Evolutionary conservation across 306 rosid species (phyloP), one percentile per base, ranked within the genome.

Genomic region (Trifolium fragiferum): DNA sequence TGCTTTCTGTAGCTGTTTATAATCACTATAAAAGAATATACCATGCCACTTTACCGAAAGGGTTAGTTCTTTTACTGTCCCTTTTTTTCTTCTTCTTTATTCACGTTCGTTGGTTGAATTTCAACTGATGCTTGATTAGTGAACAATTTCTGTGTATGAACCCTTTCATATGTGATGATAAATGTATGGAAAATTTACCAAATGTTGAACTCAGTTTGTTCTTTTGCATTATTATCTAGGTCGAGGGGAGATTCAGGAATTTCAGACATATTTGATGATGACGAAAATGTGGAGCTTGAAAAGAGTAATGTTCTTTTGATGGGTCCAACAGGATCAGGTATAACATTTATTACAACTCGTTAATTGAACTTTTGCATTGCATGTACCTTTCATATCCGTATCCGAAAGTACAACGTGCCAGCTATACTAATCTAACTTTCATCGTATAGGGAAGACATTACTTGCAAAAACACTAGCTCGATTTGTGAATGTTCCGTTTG

Each of bases 241-340:
- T 80, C 89, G 68, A 89, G 74, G 40, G 78, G 84, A 79, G 97
- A 89, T 35, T 62, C 89, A 25, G 90, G 72, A 68, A 76, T 44
- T 72, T 80, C 86, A 57, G 83, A 85, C 71, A 54, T 66, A 58
- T 32, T 74, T 71, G 93, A 90, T 80, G 86, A 93, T 68, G 93
- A 87, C 21, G 90, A 93, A 53, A 82, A 73, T 37, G 98, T 93
- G 38, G 97, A 93, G 83, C 87, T 93, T 60, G 98, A 93, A 78
- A 93, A 93, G 90, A 93, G 98, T 90, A 93, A 93, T 54, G 98
- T 93, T 66, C 98, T 93, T 73, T 74, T 93, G 82, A 93, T 93
- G 96, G 98, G 97, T 75, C 98, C 98, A 65, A 93, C 98, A 49
- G 98, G 98, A 58, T 93, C 98, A 55, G 98, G 98, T 93, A 70